Evolutionary conservation across 2,329 filamentous ascomycete species (phyloP), one percentile per base, ranked within the genome.

Genomic region (Tolypocladium endophyticum): DNA sequence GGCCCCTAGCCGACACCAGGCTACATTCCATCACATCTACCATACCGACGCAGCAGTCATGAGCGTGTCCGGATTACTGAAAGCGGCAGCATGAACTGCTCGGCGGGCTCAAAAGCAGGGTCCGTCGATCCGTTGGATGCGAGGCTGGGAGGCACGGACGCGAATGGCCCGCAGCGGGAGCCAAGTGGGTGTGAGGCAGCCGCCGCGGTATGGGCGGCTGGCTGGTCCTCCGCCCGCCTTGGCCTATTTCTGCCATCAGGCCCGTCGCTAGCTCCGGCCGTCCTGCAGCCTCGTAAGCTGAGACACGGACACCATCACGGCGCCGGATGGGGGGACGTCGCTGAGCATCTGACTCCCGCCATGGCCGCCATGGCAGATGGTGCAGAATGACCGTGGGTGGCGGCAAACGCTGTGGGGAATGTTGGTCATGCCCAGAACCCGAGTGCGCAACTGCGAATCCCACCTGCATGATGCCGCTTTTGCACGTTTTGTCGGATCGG

Each of bases 291-390:
- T 61, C 60, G 63, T 64, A 63, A 63, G 62, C 59, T 69, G 65
- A 71, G 69, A 71, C 69, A 69, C 52, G 59, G 61, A 62, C 67
- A 71, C 69, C 68, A 69, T 63, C 60, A 59, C 47, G 54, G 43
- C 55, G 39, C 57, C 30, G 43, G 20, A 39, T 20, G 39, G 52
- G 59, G 45, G 41, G 28, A 36, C 58, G 53, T 35, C 8, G 33
- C 23, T 53, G 55, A 30, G 47, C 58, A 60, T 60, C 58, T 61
- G 60, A 61, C 62, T 25, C 62, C 62, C 61, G 62, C 64, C 61
- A 62, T 59, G 55, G 59, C 63, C 60, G 61, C 33, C 33, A 59
- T 55, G 58, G 57, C 58, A 56, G 39, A 43, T 41, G 25, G 56
- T 36, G 56, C 12, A 50, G 7, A 35, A 36, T 41, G 58, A 59